phyloP scores from a whole-genome alignment of 1,284 basidiomycete genomes.

The Apiotrichum veenhuisii region DNA sequence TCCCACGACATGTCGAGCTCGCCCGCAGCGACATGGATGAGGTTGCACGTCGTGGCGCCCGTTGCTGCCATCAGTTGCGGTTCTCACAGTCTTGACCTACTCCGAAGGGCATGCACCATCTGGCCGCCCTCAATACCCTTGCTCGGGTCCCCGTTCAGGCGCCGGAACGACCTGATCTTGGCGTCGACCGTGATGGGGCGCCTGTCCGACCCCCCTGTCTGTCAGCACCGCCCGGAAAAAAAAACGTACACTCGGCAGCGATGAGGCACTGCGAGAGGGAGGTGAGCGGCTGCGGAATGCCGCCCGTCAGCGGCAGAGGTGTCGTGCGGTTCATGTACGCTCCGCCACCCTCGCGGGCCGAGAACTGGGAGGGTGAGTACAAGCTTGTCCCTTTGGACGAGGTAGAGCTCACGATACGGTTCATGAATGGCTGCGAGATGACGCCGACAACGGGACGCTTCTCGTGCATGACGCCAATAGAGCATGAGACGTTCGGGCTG shows the following conservation, averaged over 20 bases:
- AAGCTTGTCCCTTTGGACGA: no score
- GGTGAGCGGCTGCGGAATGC: slow-evolving; percentile 64
- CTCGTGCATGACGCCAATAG: slow-evolving; percentile 80
- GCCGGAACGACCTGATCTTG: slow-evolving; percentile 67
- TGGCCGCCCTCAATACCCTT: slow-evolving; percentile 68
- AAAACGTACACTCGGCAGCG: slow-evolving; percentile 65
- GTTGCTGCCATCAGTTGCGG: slow-evolving; percentile 50
- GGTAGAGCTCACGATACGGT: slow-evolving; percentile 60
- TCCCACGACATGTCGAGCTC: slow-evolving; percentile 67
- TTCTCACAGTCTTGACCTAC: slow-evolving; percentile 19
- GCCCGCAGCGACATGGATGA: slow-evolving; percentile 75
- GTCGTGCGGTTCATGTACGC: slow-evolving; percentile 65
- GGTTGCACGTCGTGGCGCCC: slow-evolving; percentile 79
- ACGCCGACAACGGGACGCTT: slow-evolving; percentile 77
- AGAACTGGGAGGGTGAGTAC: slow-evolving; percentile 60
- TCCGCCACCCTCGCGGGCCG: slow-evolving; percentile 71
- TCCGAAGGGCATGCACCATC: slow-evolving; percentile 82
- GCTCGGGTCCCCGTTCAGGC: slow-evolving; percentile 69
- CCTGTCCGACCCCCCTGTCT: slow-evolving; percentile 74
- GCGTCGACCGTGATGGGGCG: slow-evolving; percentile 57
- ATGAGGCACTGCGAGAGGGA: slow-evolving; percentile 75
- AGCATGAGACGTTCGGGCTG: slow-evolving; percentile 51
- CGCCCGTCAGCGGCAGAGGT: slow-evolving; percentile 68
- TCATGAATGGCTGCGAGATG: slow-evolving; percentile 83
- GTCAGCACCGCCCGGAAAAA: slow-evolving; percentile 1